A percentile compares a stretch with the other conserved stretches of the same genome.
Conservation (phyloP, 176 grass and related monocot genomes). For the bread wheat (Triticum aestivum) region DNA sequence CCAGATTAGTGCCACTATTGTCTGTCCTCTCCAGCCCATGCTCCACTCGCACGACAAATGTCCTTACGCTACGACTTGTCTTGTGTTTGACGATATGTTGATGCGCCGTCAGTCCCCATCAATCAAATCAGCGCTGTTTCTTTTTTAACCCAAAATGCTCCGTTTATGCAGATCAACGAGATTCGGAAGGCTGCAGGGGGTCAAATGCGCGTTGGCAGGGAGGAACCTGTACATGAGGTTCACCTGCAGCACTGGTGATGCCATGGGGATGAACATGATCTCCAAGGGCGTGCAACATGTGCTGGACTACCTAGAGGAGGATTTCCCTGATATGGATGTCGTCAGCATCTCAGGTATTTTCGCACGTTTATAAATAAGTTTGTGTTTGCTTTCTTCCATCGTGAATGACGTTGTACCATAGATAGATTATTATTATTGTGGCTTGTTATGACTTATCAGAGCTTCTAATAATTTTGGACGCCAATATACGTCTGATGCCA, state of each 20-base stretch:
- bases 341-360: conserved; percentile 88
- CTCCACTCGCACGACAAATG: conserved; percentile 14
- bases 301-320: conserved; percentile 72
- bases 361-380: not conserved
- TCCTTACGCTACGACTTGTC: not conserved
- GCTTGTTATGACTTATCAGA: not conserved
- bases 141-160: not conserved
- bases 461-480: not conserved
- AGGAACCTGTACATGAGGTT: conserved; percentile 95
- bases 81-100: conserved; percentile 29
- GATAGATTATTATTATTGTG: not conserved
- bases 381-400: too few species aligned
- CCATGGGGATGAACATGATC: conserved; percentile 99
- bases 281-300: conserved; percentile 92
- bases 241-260: conserved; percentile 87
- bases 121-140: not conserved
- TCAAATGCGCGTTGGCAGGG: conserved; percentile 79
- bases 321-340: conserved; percentile 93
- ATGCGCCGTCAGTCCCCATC: conserved; percentile 4
- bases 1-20: not conserved
- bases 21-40: conserved; percentile 26
- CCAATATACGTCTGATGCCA: too few species aligned
- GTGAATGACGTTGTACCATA: not conserved
- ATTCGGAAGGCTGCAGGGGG: conserved; percentile 67
- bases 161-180: conserved; percentile 72